phyloP scores from a whole-genome alignment of 164 flowering plant genomes.

The Malania oleifera region DNA sequence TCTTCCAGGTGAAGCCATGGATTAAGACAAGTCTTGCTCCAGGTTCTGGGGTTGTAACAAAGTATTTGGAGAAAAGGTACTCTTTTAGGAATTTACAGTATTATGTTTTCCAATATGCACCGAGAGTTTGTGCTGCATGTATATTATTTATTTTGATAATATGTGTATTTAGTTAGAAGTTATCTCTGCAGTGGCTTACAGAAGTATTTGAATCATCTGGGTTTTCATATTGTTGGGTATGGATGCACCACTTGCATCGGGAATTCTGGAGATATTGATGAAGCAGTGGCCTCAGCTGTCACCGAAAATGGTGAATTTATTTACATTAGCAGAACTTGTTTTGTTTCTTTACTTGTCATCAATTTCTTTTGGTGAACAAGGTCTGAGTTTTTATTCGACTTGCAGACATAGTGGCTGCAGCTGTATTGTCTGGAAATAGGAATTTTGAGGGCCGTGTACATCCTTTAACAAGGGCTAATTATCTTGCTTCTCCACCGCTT shows the following conservation, averaged over 20 bases:
- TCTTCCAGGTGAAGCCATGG: conserved; percentile 6
- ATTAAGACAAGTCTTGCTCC: conserved; percentile 6
- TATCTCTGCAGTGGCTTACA: conserved; percentile 3
- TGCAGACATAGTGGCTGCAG: conserved; percentile 7
- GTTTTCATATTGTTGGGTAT: conserved; percentile 4
- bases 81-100: too few relatives aligned
- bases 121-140: too few relatives aligned
- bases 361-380: too few relatives aligned
- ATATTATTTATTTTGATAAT: too few relatives aligned
- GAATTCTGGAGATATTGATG: conserved; percentile 6
- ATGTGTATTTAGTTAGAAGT: too few relatives aligned
- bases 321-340: too few relatives aligned
- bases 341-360: too few relatives aligned
- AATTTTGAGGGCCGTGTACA: conserved; percentile 9
- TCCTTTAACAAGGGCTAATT: conserved; percentile 6
- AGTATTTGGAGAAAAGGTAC: neutral
- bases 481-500: conserved; percentile 6
- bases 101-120: too few relatives aligned
- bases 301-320: conserved; percentile 7
- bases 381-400: neutral
- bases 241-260: conserved; percentile 8
- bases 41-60: conserved; percentile 7
- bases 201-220: conserved; percentile 6
- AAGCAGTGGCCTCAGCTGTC: conserved; percentile 3
- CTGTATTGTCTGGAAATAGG: conserved; percentile 7